Conservation (phyloP, 768 basidiomycete species). For the Astraeus odoratus region DNA sequence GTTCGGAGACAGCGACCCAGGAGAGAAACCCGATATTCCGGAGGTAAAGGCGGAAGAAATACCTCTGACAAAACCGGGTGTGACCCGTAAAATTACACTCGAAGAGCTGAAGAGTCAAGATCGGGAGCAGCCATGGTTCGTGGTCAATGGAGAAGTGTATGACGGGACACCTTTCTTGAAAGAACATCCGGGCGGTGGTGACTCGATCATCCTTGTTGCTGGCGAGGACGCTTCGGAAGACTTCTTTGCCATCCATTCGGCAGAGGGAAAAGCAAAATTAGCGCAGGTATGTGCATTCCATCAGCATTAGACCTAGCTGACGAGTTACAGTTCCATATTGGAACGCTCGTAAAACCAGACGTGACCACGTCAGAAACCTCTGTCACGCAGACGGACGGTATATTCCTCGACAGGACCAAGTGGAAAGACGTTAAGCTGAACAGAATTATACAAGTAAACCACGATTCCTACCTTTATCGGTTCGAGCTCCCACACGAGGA, state of each 20-base stretch:
- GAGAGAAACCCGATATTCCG: neutral
- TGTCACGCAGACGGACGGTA: constrained; percentile 5
- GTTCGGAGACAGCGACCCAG: constrained; percentile 20
- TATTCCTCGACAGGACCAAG: constrained; percentile 37
- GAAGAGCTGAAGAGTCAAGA: constrained; percentile 37
- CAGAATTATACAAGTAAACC: constrained; percentile 34
- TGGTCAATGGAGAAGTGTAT: constrained; percentile 50
- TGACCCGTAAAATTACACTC: constrained; percentile 37
- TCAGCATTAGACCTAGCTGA: constrained; percentile 5
- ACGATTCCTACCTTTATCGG: constrained; percentile 44
- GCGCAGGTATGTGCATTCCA: constrained; percentile 26
- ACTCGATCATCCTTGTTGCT: constrained; percentile 48
- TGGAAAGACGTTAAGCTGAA: constrained; percentile 44
- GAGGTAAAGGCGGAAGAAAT: constrained; percentile 16
- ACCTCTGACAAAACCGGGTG: constrained; percentile 39
- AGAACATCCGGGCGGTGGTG: constrained; percentile 53
- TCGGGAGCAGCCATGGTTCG: constrained; percentile 40
- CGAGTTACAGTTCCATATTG: constrained; percentile 37
- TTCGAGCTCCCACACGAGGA: constrained; percentile 37
- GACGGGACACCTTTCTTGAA: constrained; percentile 44
- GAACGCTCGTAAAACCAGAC: constrained; percentile 31
- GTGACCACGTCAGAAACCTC: neutral
- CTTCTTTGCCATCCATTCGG: constrained; percentile 58
- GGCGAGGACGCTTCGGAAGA: constrained; percentile 59
- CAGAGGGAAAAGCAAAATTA: constrained; percentile 40